A percentile compares a stretch with the other conserved stretches of the same genome.
These are phyloP conservation scores for Xanthoconium separans DNA, from an alignment of 1,284 basidiomycete species.

Conservation along the genomic window DNA sequence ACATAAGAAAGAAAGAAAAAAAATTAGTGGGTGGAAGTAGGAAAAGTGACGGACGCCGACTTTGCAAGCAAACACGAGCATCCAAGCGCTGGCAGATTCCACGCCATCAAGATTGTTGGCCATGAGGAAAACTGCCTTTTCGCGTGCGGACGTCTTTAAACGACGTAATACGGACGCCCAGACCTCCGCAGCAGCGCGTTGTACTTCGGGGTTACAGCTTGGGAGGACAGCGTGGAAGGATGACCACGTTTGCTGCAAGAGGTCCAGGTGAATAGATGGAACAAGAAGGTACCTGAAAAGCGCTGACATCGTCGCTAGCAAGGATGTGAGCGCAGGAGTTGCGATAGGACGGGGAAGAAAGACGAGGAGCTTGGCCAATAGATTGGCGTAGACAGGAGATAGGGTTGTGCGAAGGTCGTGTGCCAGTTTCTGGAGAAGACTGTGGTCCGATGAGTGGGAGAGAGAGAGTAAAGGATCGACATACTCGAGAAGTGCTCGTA, in stretches of 20 bases:
- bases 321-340: slow-evolving; percentile 56
- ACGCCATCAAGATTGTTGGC: slow-evolving; percentile 44
- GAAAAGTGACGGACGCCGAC: slow-evolving; percentile 37
- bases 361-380: slow-evolving; percentile 53
- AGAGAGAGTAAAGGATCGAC: slow-evolving; percentile 25
- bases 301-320: slow-evolving; percentile 63
- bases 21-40: slow-evolving; percentile 1
- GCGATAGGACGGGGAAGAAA: slow-evolving; percentile 60
- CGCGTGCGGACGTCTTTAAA: slow-evolving; percentile 53
- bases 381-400: slow-evolving; percentile 52
- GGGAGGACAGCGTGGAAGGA: slow-evolving; percentile 48
- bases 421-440: slow-evolving; percentile 70
- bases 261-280: slow-evolving; percentile 48
- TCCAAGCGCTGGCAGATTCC: slow-evolving; percentile 66
- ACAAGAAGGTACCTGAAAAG: slow-evolving; percentile 72
- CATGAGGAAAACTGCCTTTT: slow-evolving; percentile 51
- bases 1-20: not conserved
- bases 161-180: slow-evolving; percentile 72
- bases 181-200: slow-evolving; percentile 71
- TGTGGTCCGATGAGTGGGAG: slow-evolving; percentile 32
- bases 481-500: slow-evolving; percentile 70
- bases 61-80: slow-evolving; percentile 69
- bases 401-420: slow-evolving; percentile 76
- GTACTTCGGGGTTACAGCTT: slow-evolving; percentile 64
- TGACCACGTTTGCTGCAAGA: slow-evolving; percentile 59